Evolutionary conservation across 441 rosid genomes (phyloP), one percentile per base, ranked within the genome.

Genomic region (Brassica hybrid): DNA sequence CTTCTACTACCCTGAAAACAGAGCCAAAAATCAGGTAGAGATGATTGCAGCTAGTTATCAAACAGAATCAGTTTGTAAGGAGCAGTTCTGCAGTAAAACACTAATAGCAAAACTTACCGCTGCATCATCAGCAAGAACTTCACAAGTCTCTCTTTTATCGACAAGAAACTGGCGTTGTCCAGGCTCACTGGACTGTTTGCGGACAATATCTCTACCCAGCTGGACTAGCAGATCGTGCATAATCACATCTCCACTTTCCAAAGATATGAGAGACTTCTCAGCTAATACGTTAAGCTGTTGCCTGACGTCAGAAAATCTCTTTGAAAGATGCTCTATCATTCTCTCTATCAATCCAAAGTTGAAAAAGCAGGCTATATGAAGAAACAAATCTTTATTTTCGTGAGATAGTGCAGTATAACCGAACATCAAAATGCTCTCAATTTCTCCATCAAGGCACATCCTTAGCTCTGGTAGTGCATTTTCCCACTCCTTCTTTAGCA

Each of bases 301-400:
- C 17, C 62, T 65, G 5, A 65, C 65, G 23, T 21, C 14, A 43
- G 18, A 19, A 52, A 52, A 52, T 52, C 52, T 12, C 14, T 2
- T 7, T 5, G 14, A 21, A 57, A 41, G 72, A 5, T 7, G 10
- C 17, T 17, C 25, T 34, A 30, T 25, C 43, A 65, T 1, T 34
- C 0, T n/a, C 12, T 50, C n/a, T 5, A 14, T 4, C 0, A 0
- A 0, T 4, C 5, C 19, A 34, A 1, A 0, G 34, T 71, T 36
- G 30, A 66, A 56, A 41, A 57, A 5, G 30, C 78, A 74, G 0
- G 67, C 72, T 14, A 74, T 16, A 16, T 65, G 21, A 56, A 66
- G 77, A n/a, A 65, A 65, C 14, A 74, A 17, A 9, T 32, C 6
- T 65, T 75, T 67, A 0, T 75, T 72, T 43, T 41, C 72, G 0